These are phyloP conservation scores for Penicillium mononematosum DNA, from an alignment of 495 filamentous ascomycete genomes.

Conservation along the genomic window DNA sequence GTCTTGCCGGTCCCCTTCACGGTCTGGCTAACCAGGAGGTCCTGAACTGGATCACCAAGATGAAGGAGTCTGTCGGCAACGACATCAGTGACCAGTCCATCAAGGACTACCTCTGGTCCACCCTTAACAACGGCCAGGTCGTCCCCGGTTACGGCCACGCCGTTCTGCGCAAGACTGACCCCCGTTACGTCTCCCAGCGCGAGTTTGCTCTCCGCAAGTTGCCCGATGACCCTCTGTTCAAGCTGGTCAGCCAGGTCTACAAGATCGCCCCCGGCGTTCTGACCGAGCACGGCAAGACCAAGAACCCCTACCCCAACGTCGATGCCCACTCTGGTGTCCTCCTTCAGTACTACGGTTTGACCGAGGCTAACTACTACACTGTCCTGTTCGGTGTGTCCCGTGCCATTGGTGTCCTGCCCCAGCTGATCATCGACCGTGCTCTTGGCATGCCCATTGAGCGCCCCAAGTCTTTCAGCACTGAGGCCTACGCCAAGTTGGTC, in stretches of 20 bases:
- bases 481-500: slow-evolving; percentile 92
- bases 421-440: slow-evolving; percentile 99
- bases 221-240: slow-evolving; percentile 97
- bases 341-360: slow-evolving; percentile 98
- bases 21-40: slow-evolving; percentile 99
- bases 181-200: slow-evolving; percentile 95
- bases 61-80: slow-evolving; percentile 93
- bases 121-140: slow-evolving; percentile 90
- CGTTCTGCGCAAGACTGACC: slow-evolving; percentile 98
- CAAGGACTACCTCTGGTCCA: slow-evolving; percentile 97
- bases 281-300: slow-evolving; percentile 99
- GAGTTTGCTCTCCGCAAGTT: slow-evolving; percentile 91
- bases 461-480: slow-evolving; percentile 97
- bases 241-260: slow-evolving; percentile 98
- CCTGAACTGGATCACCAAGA: slow-evolving; percentile 96
- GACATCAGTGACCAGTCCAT: slow-evolving; percentile 94
- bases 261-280: slow-evolving; percentile 98
- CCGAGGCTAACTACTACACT: slow-evolving; percentile 99
- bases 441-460: slow-evolving; percentile 68
- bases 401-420: slow-evolving; percentile 95
- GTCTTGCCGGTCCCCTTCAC: slow-evolving; percentile 96
- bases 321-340: slow-evolving; percentile 94
- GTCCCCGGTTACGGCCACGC: slow-evolving; percentile 98
- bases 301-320: slow-evolving; percentile 81
- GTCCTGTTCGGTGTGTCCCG: slow-evolving; percentile 98